Percentiles rank a stretch among this genome's conserved stretches.
Conservation (phyloP, 768 basidiomycete species). For the Hygrocybe coccinea region DNA sequence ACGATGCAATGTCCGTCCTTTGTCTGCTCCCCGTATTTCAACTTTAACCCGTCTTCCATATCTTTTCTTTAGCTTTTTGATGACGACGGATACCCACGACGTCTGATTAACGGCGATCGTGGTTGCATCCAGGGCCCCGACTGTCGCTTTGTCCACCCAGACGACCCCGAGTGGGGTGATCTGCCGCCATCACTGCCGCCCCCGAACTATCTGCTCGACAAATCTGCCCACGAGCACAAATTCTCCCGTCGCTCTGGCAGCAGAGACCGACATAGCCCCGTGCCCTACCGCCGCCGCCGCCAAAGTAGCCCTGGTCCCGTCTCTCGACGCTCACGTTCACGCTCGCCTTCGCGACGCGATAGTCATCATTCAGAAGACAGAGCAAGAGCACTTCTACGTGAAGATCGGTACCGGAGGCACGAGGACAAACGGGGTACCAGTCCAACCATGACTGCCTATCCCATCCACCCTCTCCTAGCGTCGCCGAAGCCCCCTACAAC, state of each 20-base stretch:
- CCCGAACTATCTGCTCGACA: neutral
- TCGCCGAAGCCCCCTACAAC: constrained; percentile 1
- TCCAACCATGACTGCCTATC: neutral
- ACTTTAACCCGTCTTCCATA: neutral
- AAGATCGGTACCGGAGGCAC: too few species aligned
- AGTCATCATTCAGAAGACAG: neutral
- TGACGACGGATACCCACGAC: constrained; percentile 13
- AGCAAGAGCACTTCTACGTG: neutral
- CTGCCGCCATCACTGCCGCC: constrained; percentile 9
- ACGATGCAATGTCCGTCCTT: constrained; percentile 16
- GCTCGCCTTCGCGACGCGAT: neutral
- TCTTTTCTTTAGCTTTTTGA: constrained; percentile 9
- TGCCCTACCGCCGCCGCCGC: neutral
- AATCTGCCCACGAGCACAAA: neutral
- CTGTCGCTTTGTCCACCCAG: constrained; percentile 29
- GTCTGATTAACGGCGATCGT: neutral
- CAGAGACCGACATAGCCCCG: neutral
- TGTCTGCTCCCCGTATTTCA: neutral
- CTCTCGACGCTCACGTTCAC: neutral
- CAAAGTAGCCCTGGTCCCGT: neutral
- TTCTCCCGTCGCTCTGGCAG: neutral
- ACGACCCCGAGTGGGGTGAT: constrained; percentile 21
- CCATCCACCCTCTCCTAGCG: constrained; percentile 2
- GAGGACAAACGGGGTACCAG: neutral
- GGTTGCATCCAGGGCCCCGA: constrained; percentile 10